A percentile compares a stretch with the other conserved stretches of the same genome.
Conservation (phyloP, 2,329 filamentous ascomycete genomes). For the Claviceps sp. region DNA sequence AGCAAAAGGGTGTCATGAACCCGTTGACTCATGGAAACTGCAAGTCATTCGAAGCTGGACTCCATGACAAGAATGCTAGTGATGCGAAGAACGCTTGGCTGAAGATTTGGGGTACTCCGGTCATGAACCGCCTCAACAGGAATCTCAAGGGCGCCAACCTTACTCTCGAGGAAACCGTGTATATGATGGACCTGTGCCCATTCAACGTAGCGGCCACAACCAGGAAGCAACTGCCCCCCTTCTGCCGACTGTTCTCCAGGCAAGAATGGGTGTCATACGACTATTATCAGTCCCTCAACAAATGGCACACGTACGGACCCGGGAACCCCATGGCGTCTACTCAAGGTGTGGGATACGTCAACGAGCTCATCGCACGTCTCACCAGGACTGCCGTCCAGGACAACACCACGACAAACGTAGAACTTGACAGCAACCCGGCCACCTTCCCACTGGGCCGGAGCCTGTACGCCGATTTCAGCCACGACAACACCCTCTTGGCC, state of each 20-base stretch:
- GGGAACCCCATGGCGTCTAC: conserved; percentile 71
- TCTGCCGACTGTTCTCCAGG: conserved; percentile 62
- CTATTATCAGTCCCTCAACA: conserved; percentile 67
- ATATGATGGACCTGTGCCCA: conserved; percentile 80
- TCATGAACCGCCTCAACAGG: conserved; percentile 55
- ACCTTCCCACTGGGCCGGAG: conserved; percentile 60
- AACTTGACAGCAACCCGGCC: conserved; percentile 50
- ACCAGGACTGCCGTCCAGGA: conserved; percentile 57
- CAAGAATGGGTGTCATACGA: conserved; percentile 68
- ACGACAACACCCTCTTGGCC: conserved; percentile 76
- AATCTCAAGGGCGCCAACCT: conserved; percentile 57
- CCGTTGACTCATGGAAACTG: conserved; percentile 67
- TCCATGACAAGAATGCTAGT: conserved; percentile 32
- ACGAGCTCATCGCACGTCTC: conserved; percentile 74
- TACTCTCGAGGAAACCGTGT: conserved; percentile 46
- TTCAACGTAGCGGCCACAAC: conserved; percentile 63
- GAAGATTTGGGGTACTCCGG: conserved; percentile 49
- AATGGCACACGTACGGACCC: conserved; percentile 70
- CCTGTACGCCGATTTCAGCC: conserved; percentile 81
- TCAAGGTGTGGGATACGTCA: conserved; percentile 77
- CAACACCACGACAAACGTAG: conserved; percentile 62
- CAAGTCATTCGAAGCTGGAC: conserved; percentile 51
- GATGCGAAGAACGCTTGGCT: conserved; percentile 45
- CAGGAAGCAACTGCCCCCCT: conserved; percentile 41
- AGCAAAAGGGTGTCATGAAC: conserved; percentile 58